Conservation (phyloP, 352 stramenopile genomes). For the Globisporangium paroecandrum region DNA sequence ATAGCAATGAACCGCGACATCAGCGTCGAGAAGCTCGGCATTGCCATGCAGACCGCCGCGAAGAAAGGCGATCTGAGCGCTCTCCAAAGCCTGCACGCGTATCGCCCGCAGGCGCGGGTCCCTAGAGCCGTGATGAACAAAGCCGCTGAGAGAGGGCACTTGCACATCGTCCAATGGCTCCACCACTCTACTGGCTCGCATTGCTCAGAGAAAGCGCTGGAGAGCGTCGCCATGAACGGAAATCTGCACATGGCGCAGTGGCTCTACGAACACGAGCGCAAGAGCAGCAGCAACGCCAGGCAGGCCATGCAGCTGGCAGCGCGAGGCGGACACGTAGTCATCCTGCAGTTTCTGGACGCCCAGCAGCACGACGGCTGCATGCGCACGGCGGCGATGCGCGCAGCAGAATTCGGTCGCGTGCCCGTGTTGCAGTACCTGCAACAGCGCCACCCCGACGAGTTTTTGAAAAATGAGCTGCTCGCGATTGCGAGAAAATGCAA, state of each 20-base stretch:
- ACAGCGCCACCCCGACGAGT: not conserved
- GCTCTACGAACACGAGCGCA: conserved; percentile 5
- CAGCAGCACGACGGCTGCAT: not conserved
- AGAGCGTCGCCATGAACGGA: conserved; percentile 3
- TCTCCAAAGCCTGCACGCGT: conserved; percentile 11
- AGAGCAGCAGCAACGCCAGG: not conserved
- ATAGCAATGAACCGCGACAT: not conserved
- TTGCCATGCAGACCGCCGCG: conserved; percentile 9
- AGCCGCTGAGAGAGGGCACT: not conserved
- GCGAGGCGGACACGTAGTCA: conserved; percentile 9
- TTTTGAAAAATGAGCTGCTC: not conserved
- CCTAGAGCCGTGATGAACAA: conserved; percentile 2
- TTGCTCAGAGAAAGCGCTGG: conserved; percentile 11
- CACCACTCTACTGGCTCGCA: not conserved
- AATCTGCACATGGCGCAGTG: conserved; percentile 8
- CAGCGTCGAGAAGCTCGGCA: conserved; percentile 7
- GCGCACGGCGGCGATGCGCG: not conserved
- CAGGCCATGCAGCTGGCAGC: conserved; percentile 11
- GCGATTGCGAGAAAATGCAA: conserved; percentile 5
- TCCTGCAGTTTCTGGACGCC: conserved; percentile 1
- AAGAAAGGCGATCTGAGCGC: conserved; percentile 7
- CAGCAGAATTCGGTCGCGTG: conserved; percentile 5
- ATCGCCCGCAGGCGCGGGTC: conserved; percentile 1
- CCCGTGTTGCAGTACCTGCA: conserved; percentile 10
- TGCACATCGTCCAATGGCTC: conserved; percentile 6